phyloP scores from a whole-genome alignment of 495 filamentous ascomycete genomes.

The Aeminium ludgeri region DNA sequence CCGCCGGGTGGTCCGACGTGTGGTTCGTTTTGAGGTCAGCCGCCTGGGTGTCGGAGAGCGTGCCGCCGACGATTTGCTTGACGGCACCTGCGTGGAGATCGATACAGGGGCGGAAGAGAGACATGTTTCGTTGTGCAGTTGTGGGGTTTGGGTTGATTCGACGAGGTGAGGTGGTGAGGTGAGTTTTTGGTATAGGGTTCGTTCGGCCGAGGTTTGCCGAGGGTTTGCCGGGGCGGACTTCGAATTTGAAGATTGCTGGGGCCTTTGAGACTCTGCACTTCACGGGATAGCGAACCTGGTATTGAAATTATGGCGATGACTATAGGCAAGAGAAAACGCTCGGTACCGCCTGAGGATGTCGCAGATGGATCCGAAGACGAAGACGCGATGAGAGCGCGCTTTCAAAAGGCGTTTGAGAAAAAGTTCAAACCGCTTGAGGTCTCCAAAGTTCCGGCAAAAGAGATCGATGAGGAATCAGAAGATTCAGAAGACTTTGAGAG shows the following conservation, averaged over 20 bases:
- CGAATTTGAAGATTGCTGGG: no score
- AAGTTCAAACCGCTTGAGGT: conserved; percentile 55
- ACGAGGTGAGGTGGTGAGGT: not conserved
- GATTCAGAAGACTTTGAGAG: not conserved
- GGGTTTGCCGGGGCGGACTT: not conserved
- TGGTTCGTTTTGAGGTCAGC: conserved; percentile 74
- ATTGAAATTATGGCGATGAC: conserved; percentile 9
- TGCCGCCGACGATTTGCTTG: conserved; percentile 96
- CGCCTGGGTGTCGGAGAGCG: conserved; percentile 42
- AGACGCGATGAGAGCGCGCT: conserved; percentile 34
- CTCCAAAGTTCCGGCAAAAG: conserved; percentile 12
- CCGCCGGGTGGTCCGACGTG: conserved; percentile 63
- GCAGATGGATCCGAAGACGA: conserved; percentile 5
- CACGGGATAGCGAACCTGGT: no score
- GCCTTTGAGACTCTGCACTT: no score
- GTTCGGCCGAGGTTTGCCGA: no score
- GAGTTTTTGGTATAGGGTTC: not conserved
- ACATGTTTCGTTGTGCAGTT: conserved; percentile 39
- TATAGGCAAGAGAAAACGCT: conserved; percentile 20
- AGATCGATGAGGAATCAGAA: conserved; percentile 6
- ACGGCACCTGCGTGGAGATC: conserved; percentile 90
- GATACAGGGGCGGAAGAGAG: conserved; percentile 87
- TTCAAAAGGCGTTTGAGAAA: conserved; percentile 73
- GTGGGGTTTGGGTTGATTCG: no score
- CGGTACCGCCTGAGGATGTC: conserved; percentile 3